These are phyloP conservation scores for Durusdinium trenchii DNA, from an alignment of 73 alveolate genomes.

Conservation along the genomic window DNA sequence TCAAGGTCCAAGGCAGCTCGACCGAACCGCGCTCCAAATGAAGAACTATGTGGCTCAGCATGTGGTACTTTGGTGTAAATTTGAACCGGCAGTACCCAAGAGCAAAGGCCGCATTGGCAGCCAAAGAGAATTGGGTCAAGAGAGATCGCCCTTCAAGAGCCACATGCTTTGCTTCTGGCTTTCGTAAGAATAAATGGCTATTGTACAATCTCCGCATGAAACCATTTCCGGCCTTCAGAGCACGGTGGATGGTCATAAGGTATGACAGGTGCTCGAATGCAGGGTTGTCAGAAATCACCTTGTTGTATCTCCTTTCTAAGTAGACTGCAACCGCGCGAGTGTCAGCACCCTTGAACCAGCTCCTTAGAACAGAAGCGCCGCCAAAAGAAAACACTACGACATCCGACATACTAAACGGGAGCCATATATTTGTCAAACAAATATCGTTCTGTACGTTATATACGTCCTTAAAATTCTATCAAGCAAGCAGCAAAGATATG, in stretches of 20 bases:
- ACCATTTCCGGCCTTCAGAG: background rate
- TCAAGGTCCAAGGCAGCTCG: background rate
- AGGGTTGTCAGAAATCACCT: background rate
- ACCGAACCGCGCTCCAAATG: background rate
- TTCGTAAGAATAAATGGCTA: background rate
- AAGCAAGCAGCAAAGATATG: background rate
- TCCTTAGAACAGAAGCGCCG: no score
- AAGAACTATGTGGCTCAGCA: background rate
- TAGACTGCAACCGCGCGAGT: background rate
- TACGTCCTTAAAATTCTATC: background rate
- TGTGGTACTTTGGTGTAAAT: background rate
- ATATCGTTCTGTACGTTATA: background rate
- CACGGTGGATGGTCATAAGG: background rate
- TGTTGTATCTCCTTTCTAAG: background rate
- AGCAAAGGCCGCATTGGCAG: no score
- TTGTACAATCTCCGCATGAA: background rate
- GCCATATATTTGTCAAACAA: background rate
- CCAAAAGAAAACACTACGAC: no score
- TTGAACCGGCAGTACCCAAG: no score
- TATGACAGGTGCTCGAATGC: background rate
- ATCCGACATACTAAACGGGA: background rate
- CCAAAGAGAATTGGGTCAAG: no score
- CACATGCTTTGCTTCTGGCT: background rate
- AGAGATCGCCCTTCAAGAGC: background rate
- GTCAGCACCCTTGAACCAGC: slow-evolving; percentile 16